phyloP scores from a whole-genome alignment of 192 early-diverging fungal species.

The Coemansia sp. region DNA sequence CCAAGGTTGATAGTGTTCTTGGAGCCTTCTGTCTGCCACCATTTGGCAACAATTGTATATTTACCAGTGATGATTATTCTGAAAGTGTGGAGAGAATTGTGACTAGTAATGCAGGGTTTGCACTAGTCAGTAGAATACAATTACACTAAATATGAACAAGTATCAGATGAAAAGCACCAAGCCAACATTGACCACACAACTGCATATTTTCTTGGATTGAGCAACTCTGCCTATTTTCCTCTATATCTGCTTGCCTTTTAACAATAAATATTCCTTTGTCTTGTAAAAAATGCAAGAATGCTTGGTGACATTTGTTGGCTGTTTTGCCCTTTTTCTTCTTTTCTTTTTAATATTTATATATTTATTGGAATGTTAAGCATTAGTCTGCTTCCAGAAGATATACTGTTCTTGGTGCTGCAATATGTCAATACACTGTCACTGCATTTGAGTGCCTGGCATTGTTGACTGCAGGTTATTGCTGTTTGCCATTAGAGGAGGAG shows the following conservation, averaged over 20 bases:
- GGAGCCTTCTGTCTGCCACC: too few relatives aligned
- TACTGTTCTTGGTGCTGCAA: not conserved
- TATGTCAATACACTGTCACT: not conserved
- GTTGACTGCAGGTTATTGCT: not conserved
- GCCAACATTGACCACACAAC: too few relatives aligned
- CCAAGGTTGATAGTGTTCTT: too few relatives aligned
- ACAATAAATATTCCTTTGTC: not conserved
- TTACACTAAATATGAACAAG: too few relatives aligned
- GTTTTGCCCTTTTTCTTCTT: not conserved
- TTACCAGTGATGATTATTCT: too few relatives aligned
- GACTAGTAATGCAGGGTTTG: too few relatives aligned
- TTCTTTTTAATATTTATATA: not conserved
- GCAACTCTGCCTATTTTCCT: too few relatives aligned
- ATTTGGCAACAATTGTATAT: too few relatives aligned
- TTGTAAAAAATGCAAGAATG: not conserved
- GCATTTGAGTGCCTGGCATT: not conserved
- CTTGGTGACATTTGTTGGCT: not conserved
- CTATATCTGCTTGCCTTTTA: slow-evolving; percentile 11
- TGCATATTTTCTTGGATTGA: too few relatives aligned
- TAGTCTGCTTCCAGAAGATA: not conserved
- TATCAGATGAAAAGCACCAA: too few relatives aligned
- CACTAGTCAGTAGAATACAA: too few relatives aligned
- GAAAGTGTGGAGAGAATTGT: too few relatives aligned
- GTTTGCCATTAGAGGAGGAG: not conserved
- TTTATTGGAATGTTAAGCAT: not conserved